Percentiles rank a stretch among this genome's conserved stretches.
Evolutionary conservation across 768 basidiomycete genomes (phyloP).

Genomic region (Naganishia vishniacii): DNA sequence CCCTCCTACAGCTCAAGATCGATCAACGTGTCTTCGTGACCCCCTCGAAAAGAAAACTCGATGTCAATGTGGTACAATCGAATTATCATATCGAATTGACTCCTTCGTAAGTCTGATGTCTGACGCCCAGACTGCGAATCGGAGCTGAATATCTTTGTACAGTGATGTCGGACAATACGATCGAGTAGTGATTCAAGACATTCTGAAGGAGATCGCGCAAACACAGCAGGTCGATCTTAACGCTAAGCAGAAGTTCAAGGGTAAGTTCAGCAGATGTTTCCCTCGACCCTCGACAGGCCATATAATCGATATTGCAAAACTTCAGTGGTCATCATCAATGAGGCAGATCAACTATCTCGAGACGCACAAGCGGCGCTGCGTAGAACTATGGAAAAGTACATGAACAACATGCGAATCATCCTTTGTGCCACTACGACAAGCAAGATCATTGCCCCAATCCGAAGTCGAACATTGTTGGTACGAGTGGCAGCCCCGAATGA

Average conservation of each 20-base stretch:
- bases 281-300: too few relatives aligned
- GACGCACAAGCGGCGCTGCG: conserved; percentile 96
- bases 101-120: conserved; percentile 77
- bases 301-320: conserved; percentile 6
- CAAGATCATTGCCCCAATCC: conserved; percentile 92
- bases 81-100: conserved; percentile 98
- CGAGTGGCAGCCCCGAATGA: conserved; percentile 80
- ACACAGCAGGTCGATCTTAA: conserved; percentile 95
- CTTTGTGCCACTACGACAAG: conserved; percentile 93
- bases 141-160: too few relatives aligned
- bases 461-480: conserved; percentile 86
- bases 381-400: conserved; percentile 99
- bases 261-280: conserved; percentile 54
- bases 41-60: conserved; percentile 86
- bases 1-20: conserved; percentile 72
- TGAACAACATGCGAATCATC: conserved; percentile 94
- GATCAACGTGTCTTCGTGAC: conserved; percentile 94
- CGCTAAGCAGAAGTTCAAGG: conserved; percentile 95
- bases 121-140: too few relatives aligned
- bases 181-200: conserved; percentile 88
- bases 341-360: conserved; percentile 87
- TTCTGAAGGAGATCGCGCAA: conserved; percentile 96
- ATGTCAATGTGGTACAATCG: conserved; percentile 93
- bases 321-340: conserved; percentile 93
- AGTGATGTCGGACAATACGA: conserved; percentile 97